These are phyloP conservation scores for Lactarius vividus DNA, from an alignment of 768 basidiomycete species.

Conservation along the genomic window DNA sequence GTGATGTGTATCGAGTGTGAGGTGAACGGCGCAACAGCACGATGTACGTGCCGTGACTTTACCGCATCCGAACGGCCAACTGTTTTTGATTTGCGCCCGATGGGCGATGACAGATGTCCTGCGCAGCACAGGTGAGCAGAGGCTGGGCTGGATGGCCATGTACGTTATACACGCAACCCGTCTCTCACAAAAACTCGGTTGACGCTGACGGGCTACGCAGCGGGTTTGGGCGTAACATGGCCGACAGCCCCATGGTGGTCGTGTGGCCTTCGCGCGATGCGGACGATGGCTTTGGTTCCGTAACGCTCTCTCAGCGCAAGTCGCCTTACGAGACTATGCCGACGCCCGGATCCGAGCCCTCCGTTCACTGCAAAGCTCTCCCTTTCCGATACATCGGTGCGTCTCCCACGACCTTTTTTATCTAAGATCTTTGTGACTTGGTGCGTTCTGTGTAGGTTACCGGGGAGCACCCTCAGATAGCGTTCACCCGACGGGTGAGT, in stretches of 20 bases:
- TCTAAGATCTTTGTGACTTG: background rate
- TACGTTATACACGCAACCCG: slow-evolving; percentile 9
- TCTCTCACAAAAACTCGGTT: slow-evolving; percentile 1
- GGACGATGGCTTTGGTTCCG: slow-evolving; percentile 42
- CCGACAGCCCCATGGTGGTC: slow-evolving; percentile 63
- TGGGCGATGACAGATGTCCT: slow-evolving; percentile 24
- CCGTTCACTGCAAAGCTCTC: slow-evolving; percentile 48
- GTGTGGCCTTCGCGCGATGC: slow-evolving; percentile 56
- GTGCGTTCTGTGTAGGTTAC: background rate
- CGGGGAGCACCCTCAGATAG: slow-evolving; percentile 12
- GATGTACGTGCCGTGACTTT: slow-evolving; percentile 6
- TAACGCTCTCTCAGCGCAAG: slow-evolving; percentile 65
- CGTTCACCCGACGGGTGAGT: slow-evolving; percentile 22
- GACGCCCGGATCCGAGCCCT: slow-evolving; percentile 49
- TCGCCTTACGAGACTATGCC: slow-evolving; percentile 56
- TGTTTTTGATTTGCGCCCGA: background rate
- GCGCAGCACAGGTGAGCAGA: slow-evolving; percentile 20
- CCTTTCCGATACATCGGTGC: slow-evolving; percentile 37
- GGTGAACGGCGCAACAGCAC: slow-evolving; percentile 19
- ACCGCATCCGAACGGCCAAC: background rate
- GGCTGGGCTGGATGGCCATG: slow-evolving; percentile 33
- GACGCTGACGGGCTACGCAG: slow-evolving; percentile 34
- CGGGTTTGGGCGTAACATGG: slow-evolving; percentile 58
- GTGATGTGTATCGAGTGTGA: slow-evolving; percentile 21
- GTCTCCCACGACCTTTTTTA: slow-evolving; percentile 24